phyloP scores from a whole-genome alignment of 2,329 filamentous ascomycete genomes.

The Colletotrichum spinosum region DNA sequence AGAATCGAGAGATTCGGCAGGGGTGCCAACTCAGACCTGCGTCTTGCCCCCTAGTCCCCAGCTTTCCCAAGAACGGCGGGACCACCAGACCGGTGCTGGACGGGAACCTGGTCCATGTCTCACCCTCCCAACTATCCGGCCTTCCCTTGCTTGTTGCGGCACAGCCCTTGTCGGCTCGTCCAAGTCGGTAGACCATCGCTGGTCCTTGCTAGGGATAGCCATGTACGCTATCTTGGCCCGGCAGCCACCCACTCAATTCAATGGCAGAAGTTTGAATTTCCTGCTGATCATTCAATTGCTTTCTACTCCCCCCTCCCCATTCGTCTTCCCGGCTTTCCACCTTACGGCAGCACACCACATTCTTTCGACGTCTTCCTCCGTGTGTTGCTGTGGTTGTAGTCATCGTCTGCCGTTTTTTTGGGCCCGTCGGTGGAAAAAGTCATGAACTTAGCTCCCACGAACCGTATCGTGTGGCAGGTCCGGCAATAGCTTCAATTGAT shows the following conservation, averaged over 20 bases:
- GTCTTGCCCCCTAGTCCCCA: constrained; percentile 29
- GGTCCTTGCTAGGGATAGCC: constrained; percentile 20
- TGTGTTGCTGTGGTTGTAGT: background rate
- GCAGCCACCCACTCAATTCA: constrained; percentile 26
- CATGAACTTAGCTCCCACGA: background rate
- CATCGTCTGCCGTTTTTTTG: too few species aligned
- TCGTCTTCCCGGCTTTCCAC: constrained; percentile 2
- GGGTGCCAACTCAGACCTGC: constrained; percentile 8
- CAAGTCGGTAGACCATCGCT: constrained; percentile 23
- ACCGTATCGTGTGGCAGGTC: constrained; percentile 12
- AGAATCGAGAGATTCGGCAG: background rate
- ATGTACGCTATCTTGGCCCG: constrained; percentile 27
- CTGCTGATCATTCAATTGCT: constrained; percentile 30
- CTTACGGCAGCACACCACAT: constrained; percentile 12
- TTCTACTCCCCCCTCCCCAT: constrained; percentile 10
- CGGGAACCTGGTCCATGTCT: constrained; percentile 35
- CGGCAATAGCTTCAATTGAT: constrained; percentile 25
- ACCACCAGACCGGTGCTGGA: constrained; percentile 32
- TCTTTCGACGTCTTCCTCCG: background rate
- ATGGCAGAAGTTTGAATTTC: constrained; percentile 32
- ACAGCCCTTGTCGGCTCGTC: constrained; percentile 20
- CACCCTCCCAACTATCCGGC: constrained; percentile 28
- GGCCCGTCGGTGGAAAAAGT: background rate
- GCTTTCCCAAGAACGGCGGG: constrained; percentile 34
- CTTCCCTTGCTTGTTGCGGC: constrained; percentile 37